Base-by-base conservation (phyloP, 768 basidiomycete genomes). In the Lactarius akahatsu region DNA sequence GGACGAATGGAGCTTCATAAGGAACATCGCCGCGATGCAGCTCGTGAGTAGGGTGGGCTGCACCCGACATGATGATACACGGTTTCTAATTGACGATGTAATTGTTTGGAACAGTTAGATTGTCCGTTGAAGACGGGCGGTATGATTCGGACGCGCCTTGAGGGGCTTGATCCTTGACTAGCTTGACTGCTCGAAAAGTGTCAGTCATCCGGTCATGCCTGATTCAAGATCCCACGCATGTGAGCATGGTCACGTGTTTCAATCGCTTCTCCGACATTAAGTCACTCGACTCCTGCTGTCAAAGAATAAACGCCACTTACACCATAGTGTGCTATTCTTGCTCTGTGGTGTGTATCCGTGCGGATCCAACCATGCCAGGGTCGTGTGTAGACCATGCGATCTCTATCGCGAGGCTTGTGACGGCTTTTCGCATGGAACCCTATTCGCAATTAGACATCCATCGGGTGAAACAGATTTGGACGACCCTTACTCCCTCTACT, bases 1-100 rank as follows among this genome's bases (percentile, higher is more conserved):
- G 79, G 26, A 82, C 77, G 64, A 83, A 74, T 3, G 82, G 81
- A 1, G 82, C 76, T 38, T 77, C 81, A 65, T 83, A 83, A 2
- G 73, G 72, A 16, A 73, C 67, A 55, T 74, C 71, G 34, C 70
- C 71, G 18, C 72, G 70, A 56, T 74, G 66, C 16, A 62, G 56
- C 47, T 66, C 65, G 32, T 69, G 68, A 10, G 61, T 69, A 11
- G 66, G 52, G 15, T 67, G 52, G 5, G 67, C 59, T 59, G 57
- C 16, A 23, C 56, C 41, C 18, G 67, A 65, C 64, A 68, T 68
- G 23, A 52, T 8, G 59, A 38, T 36, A 36, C 16, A 59, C n/a
- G 36, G 9, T 4, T 50, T 47, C 54, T 30, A 20, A 56, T 32
- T 18, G 54, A 10, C 11, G 26, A 8, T 28, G 7, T 8, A 20